phyloP scores from a whole-genome alignment of 2,329 filamentous ascomycete genomes.

The Neofusicoccum parvum region DNA sequence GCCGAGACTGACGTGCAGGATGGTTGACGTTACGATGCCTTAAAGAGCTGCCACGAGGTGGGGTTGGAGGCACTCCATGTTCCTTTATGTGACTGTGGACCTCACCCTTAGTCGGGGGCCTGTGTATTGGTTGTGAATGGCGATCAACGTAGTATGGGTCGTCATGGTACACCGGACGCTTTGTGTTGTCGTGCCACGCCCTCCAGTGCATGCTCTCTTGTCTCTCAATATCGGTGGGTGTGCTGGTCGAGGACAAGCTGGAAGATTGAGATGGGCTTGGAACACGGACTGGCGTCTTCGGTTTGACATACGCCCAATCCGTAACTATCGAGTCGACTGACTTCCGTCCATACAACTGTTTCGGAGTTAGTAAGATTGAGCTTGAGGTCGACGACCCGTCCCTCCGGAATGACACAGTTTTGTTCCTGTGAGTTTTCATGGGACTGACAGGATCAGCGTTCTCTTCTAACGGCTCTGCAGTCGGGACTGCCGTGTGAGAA shows the following conservation, averaged over 20 bases:
- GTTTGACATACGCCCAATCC: constrained; percentile 35
- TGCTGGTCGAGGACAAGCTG: not conserved
- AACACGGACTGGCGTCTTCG: not conserved
- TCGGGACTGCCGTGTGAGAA: not conserved
- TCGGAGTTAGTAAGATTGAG: constrained; percentile 19
- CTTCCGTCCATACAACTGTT: constrained; percentile 19
- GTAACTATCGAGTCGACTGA: constrained; percentile 27
- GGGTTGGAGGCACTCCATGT: not conserved
- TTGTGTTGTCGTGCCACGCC: constrained; percentile 13
- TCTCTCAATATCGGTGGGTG: not conserved
- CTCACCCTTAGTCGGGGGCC: not conserved
- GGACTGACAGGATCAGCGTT: not conserved
- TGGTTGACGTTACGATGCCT: constrained; percentile 14
- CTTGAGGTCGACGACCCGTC: not conserved
- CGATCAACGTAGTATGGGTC: not conserved
- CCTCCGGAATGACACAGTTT: not conserved
- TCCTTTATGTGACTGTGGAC: constrained; percentile 8
- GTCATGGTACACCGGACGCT: not conserved
- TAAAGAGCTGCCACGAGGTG: constrained; percentile 11
- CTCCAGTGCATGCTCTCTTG: constrained; percentile 18
- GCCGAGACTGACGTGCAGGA: constrained; percentile 22
- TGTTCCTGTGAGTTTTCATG: not conserved
- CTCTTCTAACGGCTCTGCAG: not conserved
- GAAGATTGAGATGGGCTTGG: constrained; percentile 9
- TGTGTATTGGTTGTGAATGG: not conserved